These are phyloP conservation scores for Pleurotus djamor DNA, from an alignment of 768 basidiomycete genomes.

Conservation along the genomic window DNA sequence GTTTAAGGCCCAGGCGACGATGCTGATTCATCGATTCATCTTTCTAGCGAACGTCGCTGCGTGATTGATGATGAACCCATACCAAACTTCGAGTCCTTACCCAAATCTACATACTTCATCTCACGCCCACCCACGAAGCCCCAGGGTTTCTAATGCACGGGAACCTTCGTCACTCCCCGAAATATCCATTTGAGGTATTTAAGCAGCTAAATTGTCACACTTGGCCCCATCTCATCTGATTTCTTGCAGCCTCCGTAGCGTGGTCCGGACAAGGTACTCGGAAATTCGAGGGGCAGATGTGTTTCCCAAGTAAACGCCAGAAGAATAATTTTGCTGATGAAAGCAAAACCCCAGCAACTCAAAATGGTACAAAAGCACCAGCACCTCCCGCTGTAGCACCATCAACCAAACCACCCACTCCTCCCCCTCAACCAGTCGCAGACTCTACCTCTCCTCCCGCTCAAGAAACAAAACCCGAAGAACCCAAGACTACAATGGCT, in stretches of 20 bases:
- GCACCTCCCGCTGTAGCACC: background rate
- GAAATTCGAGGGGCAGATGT: background rate
- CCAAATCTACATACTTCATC: background rate
- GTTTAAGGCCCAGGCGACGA: background rate
- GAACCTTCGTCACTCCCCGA: background rate
- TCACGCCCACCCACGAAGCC: conserved; percentile 3
- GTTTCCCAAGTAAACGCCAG: conserved; percentile 8
- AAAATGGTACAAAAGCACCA: conserved; percentile 8
- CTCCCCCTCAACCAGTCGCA: too few relatives aligned
- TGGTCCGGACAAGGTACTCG: background rate
- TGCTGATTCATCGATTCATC: background rate
- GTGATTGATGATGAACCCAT: background rate
- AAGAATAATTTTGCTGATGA: conserved; percentile 6
- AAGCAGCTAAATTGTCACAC: background rate
- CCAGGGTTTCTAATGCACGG: background rate
- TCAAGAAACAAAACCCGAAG: background rate
- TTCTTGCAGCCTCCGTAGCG: background rate
- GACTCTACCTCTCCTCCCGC: background rate
- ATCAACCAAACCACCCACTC: background rate
- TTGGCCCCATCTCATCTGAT: background rate
- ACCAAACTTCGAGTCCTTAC: background rate
- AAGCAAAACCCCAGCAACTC: background rate
- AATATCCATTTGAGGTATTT: background rate
- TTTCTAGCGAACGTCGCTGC: background rate
- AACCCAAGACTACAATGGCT: conserved; percentile 4